Evolutionary conservation across 2,329 filamentous ascomycete species (phyloP).

Genomic region (Orbilia oligospora): DNA sequence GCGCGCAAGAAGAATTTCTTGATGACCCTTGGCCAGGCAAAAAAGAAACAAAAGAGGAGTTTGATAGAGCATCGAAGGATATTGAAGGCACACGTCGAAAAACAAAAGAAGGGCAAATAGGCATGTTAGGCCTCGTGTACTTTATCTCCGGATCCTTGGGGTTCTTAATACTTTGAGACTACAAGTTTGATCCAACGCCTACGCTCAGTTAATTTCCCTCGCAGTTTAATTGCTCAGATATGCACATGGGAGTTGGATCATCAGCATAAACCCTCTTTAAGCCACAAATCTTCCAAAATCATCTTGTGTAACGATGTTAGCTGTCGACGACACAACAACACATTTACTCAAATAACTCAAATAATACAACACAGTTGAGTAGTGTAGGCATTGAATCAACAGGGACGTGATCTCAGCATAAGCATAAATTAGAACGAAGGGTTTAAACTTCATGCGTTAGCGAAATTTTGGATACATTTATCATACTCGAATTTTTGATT

Average conservation of each 20-base stretch:
- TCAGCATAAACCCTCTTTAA: not conserved
- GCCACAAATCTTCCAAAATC: slow-evolving; percentile 5
- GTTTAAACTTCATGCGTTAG: no score
- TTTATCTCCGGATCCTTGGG: not conserved
- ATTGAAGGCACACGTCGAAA: slow-evolving; percentile 83
- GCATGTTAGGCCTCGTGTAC: not conserved
- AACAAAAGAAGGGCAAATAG: slow-evolving; percentile 79
- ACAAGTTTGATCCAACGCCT: not conserved
- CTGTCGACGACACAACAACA: slow-evolving; percentile 29
- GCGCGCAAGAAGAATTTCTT: slow-evolving; percentile 97
- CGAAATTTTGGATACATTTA: no score
- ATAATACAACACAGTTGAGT: not conserved
- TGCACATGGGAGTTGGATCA: not conserved
- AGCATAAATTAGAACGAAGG: no score
- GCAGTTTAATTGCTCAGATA: no score
- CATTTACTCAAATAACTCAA: not conserved
- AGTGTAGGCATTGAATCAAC: no score
- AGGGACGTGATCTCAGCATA: no score
- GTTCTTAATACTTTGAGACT: not conserved
- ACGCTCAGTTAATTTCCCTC: not conserved
- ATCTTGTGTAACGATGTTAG: slow-evolving; percentile 8
- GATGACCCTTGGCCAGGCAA: slow-evolving; percentile 97
- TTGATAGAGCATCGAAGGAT: slow-evolving; percentile 86
- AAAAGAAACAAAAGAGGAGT: slow-evolving; percentile 94
- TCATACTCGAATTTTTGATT: no score